phyloP scores from a whole-genome alignment of 2,329 filamentous ascomycete species.

The Fusarium piperis region DNA sequence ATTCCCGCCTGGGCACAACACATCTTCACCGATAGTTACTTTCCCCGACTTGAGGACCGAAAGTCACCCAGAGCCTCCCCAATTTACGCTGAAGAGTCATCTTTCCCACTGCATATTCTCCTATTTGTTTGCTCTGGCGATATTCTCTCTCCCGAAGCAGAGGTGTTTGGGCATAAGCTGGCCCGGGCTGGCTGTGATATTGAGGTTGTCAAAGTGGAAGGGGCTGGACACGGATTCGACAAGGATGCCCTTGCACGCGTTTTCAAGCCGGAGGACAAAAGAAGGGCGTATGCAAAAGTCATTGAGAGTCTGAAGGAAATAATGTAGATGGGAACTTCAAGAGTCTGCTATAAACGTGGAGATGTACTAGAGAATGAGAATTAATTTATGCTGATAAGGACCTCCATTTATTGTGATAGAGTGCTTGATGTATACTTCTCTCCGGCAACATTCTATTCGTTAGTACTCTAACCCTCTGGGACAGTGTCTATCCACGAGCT shows the following conservation, averaged over 20 bases:
- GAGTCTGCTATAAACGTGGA: too few relatives aligned
- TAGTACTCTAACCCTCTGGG: too few relatives aligned
- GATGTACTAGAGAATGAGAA: too few relatives aligned
- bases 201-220: constrained; percentile 21
- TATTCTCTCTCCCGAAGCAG: constrained; percentile 47
- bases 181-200: neutral
- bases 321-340: neutral
- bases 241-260: constrained; percentile 19
- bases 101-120: constrained; percentile 20
- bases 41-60: constrained; percentile 39
- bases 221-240: constrained; percentile 36
- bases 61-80: constrained; percentile 49
- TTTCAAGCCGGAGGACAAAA: neutral
- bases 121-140: constrained; percentile 50
- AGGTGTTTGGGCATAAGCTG: constrained; percentile 44
- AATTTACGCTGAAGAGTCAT: constrained; percentile 36
- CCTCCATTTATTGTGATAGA: too few relatives aligned
- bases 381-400: too few relatives aligned
- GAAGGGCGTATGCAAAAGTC: constrained; percentile 17
- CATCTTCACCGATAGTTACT: constrained; percentile 49
- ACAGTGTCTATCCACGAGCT: neutral
- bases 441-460: too few relatives aligned
- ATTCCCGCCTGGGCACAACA: constrained; percentile 5
- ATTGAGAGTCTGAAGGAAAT: neutral
- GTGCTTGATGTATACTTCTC: too few relatives aligned